These are phyloP conservation scores for Litchi chinensis DNA, from an alignment of 345 rosid genomes.

Conservation along the genomic window DNA sequence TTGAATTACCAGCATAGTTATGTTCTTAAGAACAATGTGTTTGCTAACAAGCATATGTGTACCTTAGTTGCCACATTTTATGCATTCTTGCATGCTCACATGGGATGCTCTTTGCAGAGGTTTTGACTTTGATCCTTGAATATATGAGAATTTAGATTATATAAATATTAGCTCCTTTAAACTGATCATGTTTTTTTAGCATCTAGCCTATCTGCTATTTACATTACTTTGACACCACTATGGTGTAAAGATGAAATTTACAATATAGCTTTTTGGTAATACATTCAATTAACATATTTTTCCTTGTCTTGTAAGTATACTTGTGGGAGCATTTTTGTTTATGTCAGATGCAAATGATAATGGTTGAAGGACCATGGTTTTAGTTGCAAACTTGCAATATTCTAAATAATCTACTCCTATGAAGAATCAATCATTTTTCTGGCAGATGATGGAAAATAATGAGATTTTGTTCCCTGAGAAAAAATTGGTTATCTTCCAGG, in stretches of 20 bases:
- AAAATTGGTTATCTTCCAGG: conserved; percentile 82
- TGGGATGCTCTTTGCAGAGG: background rate
- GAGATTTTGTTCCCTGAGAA: conserved; percentile 55
- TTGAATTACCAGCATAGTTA: too few species aligned
- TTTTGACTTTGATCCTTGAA: background rate
- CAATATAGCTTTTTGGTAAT: background rate
- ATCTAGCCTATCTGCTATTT: background rate
- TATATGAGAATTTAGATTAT: background rate
- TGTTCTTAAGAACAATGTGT: too few species aligned
- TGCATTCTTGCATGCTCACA: background rate
- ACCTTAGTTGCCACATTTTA: background rate
- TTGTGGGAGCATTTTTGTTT: background rate
- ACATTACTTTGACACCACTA: background rate
- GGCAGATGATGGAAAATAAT: conserved; percentile 57
- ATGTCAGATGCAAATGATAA: background rate
- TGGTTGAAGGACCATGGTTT: background rate
- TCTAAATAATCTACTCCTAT: background rate
- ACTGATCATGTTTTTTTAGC: background rate
- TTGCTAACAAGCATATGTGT: background rate
- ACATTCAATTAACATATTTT: background rate
- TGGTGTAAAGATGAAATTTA: background rate
- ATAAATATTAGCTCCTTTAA: background rate
- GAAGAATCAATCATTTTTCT: background rate
- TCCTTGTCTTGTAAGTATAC: background rate
- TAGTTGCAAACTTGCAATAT: background rate